phyloP scores from a whole-genome alignment of 208 protist species.

The Blechomonas ayalai region DNA sequence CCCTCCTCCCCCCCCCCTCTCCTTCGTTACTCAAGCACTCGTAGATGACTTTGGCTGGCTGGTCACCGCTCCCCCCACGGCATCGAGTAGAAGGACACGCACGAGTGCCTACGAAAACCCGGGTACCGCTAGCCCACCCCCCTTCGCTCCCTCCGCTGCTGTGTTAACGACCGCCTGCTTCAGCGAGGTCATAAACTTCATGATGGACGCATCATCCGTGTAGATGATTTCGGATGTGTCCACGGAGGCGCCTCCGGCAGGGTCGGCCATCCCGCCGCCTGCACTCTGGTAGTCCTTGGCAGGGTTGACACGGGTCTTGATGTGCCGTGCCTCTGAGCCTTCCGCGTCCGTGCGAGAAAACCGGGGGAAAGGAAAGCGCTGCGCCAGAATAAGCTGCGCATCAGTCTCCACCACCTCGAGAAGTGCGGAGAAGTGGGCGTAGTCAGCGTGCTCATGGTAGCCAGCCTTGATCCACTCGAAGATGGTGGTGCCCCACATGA shows the following conservation, averaged over 20 bases:
- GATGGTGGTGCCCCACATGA: conserved; percentile 96
- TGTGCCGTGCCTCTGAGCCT: conserved; percentile 74
- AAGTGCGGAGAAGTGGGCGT: conserved; percentile 67
- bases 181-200: conserved; percentile 73
- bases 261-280: background rate
- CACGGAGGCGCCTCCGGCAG: conserved; percentile 1
- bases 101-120: background rate
- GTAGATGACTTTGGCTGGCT: background rate
- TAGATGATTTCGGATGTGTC: conserved; percentile 65
- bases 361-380: conserved; percentile 74
- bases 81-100: conserved; percentile 6
- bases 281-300: conserved; percentile 48
- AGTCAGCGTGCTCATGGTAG: conserved; percentile 89
- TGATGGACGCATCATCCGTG: conserved; percentile 73
- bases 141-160: background rate
- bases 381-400: conserved; percentile 34
- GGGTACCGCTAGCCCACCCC: background rate
- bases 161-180: conserved; percentile 56
- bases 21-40: background rate
- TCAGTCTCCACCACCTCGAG: conserved; percentile 64
- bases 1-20: conserved; percentile 1
- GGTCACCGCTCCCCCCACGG: background rate
- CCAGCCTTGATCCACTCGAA: conserved; percentile 92
- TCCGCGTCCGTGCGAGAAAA: conserved; percentile 85
- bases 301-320: conserved; percentile 86